phyloP scores from a whole-genome alignment of 306 rosid species.

The Malus asiatica region DNA sequence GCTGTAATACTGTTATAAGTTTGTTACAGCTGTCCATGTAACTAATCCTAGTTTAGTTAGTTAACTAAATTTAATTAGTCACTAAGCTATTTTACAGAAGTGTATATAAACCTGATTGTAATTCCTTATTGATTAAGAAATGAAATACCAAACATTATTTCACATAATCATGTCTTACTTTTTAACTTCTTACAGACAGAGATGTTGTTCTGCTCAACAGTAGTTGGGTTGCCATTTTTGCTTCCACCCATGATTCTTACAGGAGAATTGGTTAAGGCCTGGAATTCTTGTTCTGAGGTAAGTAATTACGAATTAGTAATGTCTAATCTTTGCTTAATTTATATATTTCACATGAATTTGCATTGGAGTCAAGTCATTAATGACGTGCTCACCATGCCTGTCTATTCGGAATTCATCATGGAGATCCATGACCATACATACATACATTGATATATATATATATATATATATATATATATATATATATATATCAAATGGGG shows the following conservation, averaged over 20 bases:
- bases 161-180: not conserved
- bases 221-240: constrained; percentile 52
- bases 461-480: no score
- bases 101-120: no score
- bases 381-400: not conserved
- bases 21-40: no score
- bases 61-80: no score
- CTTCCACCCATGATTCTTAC: constrained; percentile 51
- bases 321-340: not conserved
- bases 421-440: not conserved
- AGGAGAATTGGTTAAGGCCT: constrained; percentile 53
- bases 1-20: no score
- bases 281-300: constrained; percentile 58
- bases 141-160: no score
- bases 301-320: not conserved
- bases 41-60: no score
- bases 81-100: no score
- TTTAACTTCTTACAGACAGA: constrained; percentile 33
- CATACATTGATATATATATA: no score
- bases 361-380: not conserved
- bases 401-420: not conserved
- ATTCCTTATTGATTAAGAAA: no score
- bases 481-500: not conserved
- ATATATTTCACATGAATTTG: not conserved
- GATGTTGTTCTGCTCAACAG: constrained; percentile 63